Evolutionary conservation across 2,329 filamentous ascomycete species (phyloP).

Genomic region (Penicillium polonicum): DNA sequence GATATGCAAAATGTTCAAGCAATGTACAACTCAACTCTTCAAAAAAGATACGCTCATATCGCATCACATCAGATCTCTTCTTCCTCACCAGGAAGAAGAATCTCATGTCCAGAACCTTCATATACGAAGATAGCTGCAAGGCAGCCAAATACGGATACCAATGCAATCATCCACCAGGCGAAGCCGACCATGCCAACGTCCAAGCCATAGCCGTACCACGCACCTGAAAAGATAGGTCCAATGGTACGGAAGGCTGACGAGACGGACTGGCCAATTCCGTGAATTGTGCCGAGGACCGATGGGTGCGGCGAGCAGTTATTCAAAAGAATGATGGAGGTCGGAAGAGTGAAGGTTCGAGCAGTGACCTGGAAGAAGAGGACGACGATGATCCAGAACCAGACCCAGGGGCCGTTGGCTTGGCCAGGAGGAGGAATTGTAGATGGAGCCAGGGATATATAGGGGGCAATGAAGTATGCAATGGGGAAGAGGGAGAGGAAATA

Average conservation of each 20-base stretch:
- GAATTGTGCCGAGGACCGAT: constrained; percentile 58
- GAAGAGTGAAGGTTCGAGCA: constrained; percentile 68
- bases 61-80: constrained; percentile 32
- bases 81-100: constrained; percentile 40
- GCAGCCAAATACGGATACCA: constrained; percentile 58
- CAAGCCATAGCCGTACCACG: constrained; percentile 56
- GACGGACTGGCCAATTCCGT: constrained; percentile 58
- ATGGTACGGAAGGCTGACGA: constrained; percentile 57
- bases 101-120: constrained; percentile 65
- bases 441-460: constrained; percentile 69
- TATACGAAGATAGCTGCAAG: constrained; percentile 60
- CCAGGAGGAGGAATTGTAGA: constrained; percentile 47
- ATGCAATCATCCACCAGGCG: constrained; percentile 57
- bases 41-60: constrained; percentile 2
- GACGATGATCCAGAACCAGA: constrained; percentile 66
- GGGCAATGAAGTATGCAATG: constrained; percentile 67
- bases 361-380: constrained; percentile 69
- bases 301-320: constrained; percentile 62
- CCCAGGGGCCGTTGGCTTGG: constrained; percentile 42
- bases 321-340: constrained; percentile 58
- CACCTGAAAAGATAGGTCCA: constrained; percentile 56
- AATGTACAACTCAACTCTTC: constrained; percentile 18
- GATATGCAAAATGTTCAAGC: constrained; percentile 25
- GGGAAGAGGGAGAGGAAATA: constrained; percentile 69
- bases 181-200: constrained; percentile 56